Base-by-base conservation (phyloP, 2,329 filamentous ascomycete genomes). In the Chaetomium globosum region DNA sequence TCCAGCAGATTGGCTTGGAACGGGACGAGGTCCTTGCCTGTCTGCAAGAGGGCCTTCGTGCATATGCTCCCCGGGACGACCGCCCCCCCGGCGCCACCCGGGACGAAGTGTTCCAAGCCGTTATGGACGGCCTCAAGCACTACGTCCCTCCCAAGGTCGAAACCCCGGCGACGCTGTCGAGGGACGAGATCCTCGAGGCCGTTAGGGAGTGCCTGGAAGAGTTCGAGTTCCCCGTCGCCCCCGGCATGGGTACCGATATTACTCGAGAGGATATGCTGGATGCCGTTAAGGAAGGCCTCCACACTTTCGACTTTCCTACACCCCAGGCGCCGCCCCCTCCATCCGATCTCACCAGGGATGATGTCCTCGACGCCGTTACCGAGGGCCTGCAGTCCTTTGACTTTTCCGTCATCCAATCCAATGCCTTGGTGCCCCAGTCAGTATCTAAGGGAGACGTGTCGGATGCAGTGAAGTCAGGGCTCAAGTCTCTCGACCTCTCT, bases 1-100 rank as follows among this genome's bases (percentile, higher is more conserved):
- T 96, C 4, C 90, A 97, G 71, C 92, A 96, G 72, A 90, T 96
- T 68, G 94, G 93, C 1, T 81, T 98, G 0, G 94, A 97, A 75
- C 86, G 92, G 5, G 92, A 97, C 13, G 94, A 98, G 74, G 90
- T 98, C 56, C 81, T 98, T 16, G 87, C 90, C 48, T 96, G 93
- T 70, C 83, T 98, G 30, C 88, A 91, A 70, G 90, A 97, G 78
- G 94, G 94, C 0, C 83, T 98, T 0, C 87, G 91, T 69, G 87
- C 92, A 55, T 93, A 95, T 73, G 83, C 83, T 1, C 82, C 83
- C 16, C 80, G 75, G 21, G 78, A 81, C n/a, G 81, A 86, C 23
- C 77, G 77, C 23, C 80, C 85, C 4, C 78, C 82, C 43, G 85
- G 85, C 30, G 88, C 91, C 1, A 92, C 89, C 4, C 88, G 90